A percentile compares a stretch with the other conserved stretches of the same genome.
These are phyloP conservation scores for Staphylotrichum tortipilum DNA, from an alignment of 495 filamentous ascomycete genomes.

Conservation along the genomic window DNA sequence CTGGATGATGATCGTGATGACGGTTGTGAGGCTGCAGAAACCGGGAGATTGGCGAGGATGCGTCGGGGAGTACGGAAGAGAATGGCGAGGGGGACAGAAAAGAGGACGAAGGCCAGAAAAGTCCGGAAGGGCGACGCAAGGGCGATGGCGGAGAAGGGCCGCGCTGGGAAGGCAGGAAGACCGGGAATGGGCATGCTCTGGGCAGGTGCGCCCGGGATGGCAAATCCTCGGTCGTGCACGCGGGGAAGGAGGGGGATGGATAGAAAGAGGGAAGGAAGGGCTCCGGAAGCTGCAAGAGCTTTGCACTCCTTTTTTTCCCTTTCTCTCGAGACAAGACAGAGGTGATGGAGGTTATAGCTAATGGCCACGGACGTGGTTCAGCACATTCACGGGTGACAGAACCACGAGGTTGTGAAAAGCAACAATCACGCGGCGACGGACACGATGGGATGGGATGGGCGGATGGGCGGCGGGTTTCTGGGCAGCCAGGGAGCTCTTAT, in stretches of 20 bases:
- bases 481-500: conserved; percentile 27
- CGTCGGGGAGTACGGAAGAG: conserved; percentile 6
- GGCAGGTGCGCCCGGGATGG: conserved; percentile 13
- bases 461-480: background rate
- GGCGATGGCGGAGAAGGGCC: conserved; percentile 18
- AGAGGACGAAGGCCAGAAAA: conserved; percentile 15
- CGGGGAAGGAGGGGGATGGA: background rate
- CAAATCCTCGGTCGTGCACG: conserved; percentile 3
- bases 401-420: conserved; percentile 2
- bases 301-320: no score
- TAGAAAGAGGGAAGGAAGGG: no score
- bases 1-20: background rate
- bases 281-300: no score
- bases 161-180: conserved; percentile 12
- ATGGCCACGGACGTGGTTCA: no score
- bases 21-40: no score
- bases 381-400: no score
- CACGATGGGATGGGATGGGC: no score
- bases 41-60: background rate
- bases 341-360: no score
- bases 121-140: conserved; percentile 19
- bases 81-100: conserved; percentile 16
- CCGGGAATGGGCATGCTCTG: conserved; percentile 19
- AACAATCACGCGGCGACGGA: no score
- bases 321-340: no score